Base-by-base conservation (phyloP, 139 green algal genomes). In the Limnomonas spitsbergensis region DNA sequence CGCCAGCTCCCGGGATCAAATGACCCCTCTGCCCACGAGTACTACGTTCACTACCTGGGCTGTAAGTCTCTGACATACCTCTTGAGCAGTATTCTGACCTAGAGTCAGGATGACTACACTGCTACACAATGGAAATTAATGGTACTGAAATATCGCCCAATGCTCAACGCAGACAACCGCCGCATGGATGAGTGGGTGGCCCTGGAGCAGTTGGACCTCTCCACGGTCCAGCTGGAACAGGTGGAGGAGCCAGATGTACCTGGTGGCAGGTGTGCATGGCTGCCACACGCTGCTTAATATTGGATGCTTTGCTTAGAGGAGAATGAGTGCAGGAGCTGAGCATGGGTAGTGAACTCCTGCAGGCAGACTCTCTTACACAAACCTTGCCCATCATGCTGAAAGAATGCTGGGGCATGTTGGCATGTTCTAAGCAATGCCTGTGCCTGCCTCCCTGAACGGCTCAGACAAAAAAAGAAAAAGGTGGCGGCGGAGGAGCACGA, bases 181-280 rank as follows among this genome's bases (percentile, higher is more conserved):
- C 89, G 96, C 37, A 94, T 99, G 92, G 96, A 99, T 78, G 92
- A 98, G 77, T 99, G 95, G 96, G 91, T 98, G 53, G 26, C 35
- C 0, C 69, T 95, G n/a, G 66, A 83, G 29, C 85, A 94, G 78
- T 85, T 99, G 75, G 90, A 97, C 79, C 84, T 97, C 0, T 80
- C 80, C 77, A 94, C 89, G 39, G 81, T 94, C 42, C 83, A 93
- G 73, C 53, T 89, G 71, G 79, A 87, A 73, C 36, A 78, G 53
- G 69, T 75, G 78, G 56, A 92, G 38, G 93, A 95, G 52, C n/a
- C 53, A 67, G 20, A 38, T 34, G 73, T 73, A 40, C 79, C 83
- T 6, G 56, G 78, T 2, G 82, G 81, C 47, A 87, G 83, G 82
- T 87, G 73, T 74, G 82, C 1, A 2, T 56, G 47, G 9, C 20